Evolutionary conservation across 306 rosid species (phyloP), one percentile per base, ranked within the genome.

Genomic region (Ammopiptanthus mongolicus): DNA sequence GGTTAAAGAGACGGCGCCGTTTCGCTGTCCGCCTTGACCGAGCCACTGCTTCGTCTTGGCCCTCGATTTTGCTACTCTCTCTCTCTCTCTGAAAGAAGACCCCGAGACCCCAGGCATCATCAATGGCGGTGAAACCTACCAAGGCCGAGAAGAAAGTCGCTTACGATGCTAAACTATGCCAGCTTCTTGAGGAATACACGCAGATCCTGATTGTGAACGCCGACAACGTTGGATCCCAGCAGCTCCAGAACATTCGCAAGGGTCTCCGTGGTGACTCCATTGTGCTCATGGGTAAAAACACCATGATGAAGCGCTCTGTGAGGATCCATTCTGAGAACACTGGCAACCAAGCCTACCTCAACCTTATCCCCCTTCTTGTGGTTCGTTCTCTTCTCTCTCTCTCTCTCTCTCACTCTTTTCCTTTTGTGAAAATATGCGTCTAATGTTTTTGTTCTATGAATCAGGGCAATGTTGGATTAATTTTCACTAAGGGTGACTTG

Each of bases 271-370:
- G 98, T 0, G 97, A 94, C 18, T 94, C 97, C 0, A 31, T 86
- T 0, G 98, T 94, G 2, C 96, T 94, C 13, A 94, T 94, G 98
- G 98, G 98, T 0, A 94, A 94, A 81, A 94, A 94, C 78, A 94
- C 98, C n/a, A 91, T 94, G 98, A 94, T 94, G 98, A 94, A 94
- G 87, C 84, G 98, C 0, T 73, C 91, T 0, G 76, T 94, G 2
- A 78, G 96, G 41, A 88, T 91, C 0, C 97, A 91, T 17, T 12
- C 98, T 8, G 91, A 92, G 44, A 86, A 86, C 10, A 90, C 97
- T 1, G 96, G 96, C 3, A 94, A 91, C 89, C 71, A 48, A 0
- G 79, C 52, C 18, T 88, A 61, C 64, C 90, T 94, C 44, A 94
- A 73, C 69, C 93, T 94, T 34, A 78, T 94, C 6, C 98, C 98